Evolutionary conservation across 1,139 yeast genomes (phyloP), one percentile per base, ranked within the genome.

Genomic region (Kodamaea ohmeri): DNA sequence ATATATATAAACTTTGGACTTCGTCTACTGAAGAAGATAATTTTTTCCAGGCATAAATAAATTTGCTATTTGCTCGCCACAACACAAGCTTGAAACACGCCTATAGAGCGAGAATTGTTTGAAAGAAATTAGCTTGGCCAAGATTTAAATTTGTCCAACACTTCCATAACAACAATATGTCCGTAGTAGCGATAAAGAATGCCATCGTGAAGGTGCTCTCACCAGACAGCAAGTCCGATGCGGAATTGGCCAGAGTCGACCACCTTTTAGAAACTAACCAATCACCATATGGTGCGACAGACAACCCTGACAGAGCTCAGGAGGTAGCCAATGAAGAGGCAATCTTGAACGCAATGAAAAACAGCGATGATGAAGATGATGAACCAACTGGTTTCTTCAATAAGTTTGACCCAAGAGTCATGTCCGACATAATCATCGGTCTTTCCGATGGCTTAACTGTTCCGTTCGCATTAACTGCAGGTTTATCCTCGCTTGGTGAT

Each of bases 381-480:
- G 58, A 50, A 15, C 35, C 44, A n/a, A 37, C 39, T 4, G 72
- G 72, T 11, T 65, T 70, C 41, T 68, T 71, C 53, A 59, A 58
- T 46, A 64, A 57, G 32, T 70, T 71, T 46, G 76, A 83, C 56
- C 92, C 92, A 11, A 70, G 92, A 59, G 85, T 82, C 27, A 83
- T 84, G 86, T 78, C 86, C 31, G 94, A 84, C 59, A 71, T 83
- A 38, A 83, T 84, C 45, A 84, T 84, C 51, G 94, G 94, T 3
- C 70, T 84, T 42, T 78, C 86, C 33, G 94, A 84, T 57, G 94
- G 94, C 2, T 69, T 84, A 50, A 84, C 94, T 2, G 94, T 84
- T 34, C 94, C 94, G 14, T 84, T 84, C 67, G 92, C 94, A 4
- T 70, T 84, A 49, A 84, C 92, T 4, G 92, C 94, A 0, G 94